A percentile compares a stretch with the other conserved stretches of the same genome.
Conservation (phyloP, 257 asterid genomes). For the Scutellaria galericulata region DNA sequence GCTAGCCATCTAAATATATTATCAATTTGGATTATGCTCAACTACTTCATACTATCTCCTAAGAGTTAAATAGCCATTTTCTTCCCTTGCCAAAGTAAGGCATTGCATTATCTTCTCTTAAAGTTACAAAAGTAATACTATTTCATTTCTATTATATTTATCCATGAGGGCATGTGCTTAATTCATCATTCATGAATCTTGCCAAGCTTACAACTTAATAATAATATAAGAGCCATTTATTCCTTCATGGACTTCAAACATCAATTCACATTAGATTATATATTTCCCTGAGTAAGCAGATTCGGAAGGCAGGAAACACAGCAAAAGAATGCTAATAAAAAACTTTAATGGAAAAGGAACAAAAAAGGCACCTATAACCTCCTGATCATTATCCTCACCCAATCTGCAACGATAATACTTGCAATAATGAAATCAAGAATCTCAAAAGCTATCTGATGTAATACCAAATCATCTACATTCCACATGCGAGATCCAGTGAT, state of each 20-base stretch:
- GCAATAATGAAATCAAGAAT: not conserved
- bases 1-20: not conserved
- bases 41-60: not conserved
- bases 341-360: not conserved
- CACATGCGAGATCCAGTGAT: no score
- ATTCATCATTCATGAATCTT: slow-evolving; percentile 10
- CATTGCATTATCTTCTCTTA: not conserved
- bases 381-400: slow-evolving; percentile 11
- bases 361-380: not conserved
- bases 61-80: slow-evolving; percentile 11
- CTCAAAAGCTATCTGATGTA: no score
- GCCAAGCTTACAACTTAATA: not conserved
- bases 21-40: slow-evolving; percentile 17
- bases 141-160: not conserved
- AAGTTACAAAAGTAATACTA: no score
- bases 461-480: no score
- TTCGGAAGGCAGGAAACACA: not conserved
- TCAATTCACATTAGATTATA: not conserved
- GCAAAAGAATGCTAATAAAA: slow-evolving; percentile 7
- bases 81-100: not conserved
- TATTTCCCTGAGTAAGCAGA: not conserved
- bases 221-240: not conserved
- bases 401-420: not conserved
- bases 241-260: slow-evolving; percentile 19
- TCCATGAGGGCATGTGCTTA: slow-evolving; percentile 23